These are phyloP conservation scores for Parathielavia appendiculata DNA, from an alignment of 495 filamentous ascomycete species.

Conservation along the genomic window DNA sequence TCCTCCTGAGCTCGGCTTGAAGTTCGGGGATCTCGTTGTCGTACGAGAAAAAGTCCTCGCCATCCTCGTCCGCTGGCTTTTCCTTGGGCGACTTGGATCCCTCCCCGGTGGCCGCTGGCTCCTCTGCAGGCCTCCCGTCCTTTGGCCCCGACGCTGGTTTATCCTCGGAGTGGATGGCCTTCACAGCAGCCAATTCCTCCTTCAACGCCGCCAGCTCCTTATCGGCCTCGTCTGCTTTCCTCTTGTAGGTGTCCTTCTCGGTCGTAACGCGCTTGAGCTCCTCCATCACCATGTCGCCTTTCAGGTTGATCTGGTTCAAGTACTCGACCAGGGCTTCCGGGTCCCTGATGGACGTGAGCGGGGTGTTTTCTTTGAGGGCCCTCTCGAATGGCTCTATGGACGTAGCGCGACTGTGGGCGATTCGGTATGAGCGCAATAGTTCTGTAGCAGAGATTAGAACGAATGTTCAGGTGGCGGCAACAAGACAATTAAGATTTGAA, in stretches of 20 bases:
- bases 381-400: conserved; percentile 92
- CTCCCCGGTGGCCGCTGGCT: conserved; percentile 5
- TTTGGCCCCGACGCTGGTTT: conserved; percentile 20
- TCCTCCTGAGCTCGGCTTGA: conserved; percentile 55
- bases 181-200: conserved; percentile 35
- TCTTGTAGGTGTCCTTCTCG: conserved; percentile 76
- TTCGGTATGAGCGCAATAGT: conserved; percentile 81
- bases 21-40: conserved; percentile 63
- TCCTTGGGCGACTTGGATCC: conserved; percentile 29
- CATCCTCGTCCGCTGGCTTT: conserved; percentile 41
- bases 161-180: conserved; percentile 30
- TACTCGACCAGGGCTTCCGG: conserved; percentile 85
- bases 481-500: neutral
- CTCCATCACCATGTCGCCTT: conserved; percentile 83
- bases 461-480: neutral
- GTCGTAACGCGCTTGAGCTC: conserved; percentile 82
- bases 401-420: conserved; percentile 77
- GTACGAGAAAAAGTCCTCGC: conserved; percentile 85
- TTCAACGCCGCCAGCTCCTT: conserved; percentile 54
- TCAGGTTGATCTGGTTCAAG: conserved; percentile 79
- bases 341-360: conserved; percentile 80
- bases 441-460: conserved; percentile 47
- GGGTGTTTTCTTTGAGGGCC: conserved; percentile 82
- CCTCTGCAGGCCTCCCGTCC: neutral
- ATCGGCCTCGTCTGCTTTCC: conserved; percentile 65